These are phyloP conservation scores for Leishmania lainsoni DNA, from an alignment of 208 protist species.

Conservation along the genomic window DNA sequence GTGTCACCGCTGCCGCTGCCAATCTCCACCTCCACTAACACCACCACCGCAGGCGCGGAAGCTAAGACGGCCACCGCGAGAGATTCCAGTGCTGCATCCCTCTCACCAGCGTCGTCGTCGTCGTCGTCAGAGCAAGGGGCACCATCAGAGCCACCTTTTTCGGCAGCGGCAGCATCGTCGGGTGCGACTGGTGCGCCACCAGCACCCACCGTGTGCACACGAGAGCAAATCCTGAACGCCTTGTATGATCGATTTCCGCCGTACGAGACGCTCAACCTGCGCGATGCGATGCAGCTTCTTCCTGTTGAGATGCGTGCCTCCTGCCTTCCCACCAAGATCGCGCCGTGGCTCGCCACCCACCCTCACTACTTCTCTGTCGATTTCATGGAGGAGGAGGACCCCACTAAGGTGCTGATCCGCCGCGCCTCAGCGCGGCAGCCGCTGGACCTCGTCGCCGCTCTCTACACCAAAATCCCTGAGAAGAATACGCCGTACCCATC, in stretches of 20 bases:
- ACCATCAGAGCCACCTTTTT: background rate
- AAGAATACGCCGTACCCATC: slow-evolving; percentile 22
- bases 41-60: background rate
- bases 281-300: slow-evolving; percentile 61
- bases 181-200: background rate
- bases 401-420: slow-evolving; percentile 54
- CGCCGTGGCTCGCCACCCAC: slow-evolving; percentile 61
- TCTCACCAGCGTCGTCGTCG: background rate
- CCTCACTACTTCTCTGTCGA: slow-evolving; percentile 75
- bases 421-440: slow-evolving; percentile 67
- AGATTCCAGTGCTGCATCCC: background rate
- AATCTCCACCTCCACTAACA: background rate
- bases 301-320: slow-evolving; percentile 43
- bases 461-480: slow-evolving; percentile 56
- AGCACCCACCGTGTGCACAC: slow-evolving; percentile 43
- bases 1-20: slow-evolving; percentile 13
- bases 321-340: slow-evolving; percentile 50
- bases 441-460: slow-evolving; percentile 55
- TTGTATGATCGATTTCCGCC: slow-evolving; percentile 76
- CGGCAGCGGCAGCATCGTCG: background rate
- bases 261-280: slow-evolving; percentile 50
- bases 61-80: background rate
- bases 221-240: slow-evolving; percentile 65
- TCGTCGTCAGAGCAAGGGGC: background rate
- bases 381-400: slow-evolving; percentile 45